Evolutionary conservation across 352 stramenopile genomes (phyloP), one percentile per base, ranked within the genome.

Genomic region (Pythium inflatum): DNA sequence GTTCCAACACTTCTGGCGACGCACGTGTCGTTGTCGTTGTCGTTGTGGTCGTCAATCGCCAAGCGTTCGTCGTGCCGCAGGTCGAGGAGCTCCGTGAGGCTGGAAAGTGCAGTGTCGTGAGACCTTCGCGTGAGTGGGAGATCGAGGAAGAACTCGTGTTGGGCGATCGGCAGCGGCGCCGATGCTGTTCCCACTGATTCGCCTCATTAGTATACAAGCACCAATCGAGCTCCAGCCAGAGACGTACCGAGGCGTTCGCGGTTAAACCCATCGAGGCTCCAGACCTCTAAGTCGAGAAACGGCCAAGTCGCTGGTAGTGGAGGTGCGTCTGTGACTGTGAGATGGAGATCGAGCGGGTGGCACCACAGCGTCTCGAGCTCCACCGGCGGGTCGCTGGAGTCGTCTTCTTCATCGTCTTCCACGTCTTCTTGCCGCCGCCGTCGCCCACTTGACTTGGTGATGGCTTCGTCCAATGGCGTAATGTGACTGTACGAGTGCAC

Each of bases 311-410:
- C 66, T 41, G 78, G 76, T 36, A 82, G 73, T 3, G 57, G 20
- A n/a, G 58, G 34, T 16, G 53, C 18, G 5, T 41, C 70, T 0
- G 43, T 7, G 6, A 67, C n/a, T 22, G 75, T 66, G n/a, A 89
- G 30, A 45, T 89, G 79, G 31, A 89, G 58, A 3, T 89, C 71
- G 46, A 89, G 80, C 31, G 79, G 81, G 43, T 89, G 79, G 30
- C 73, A 68, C 81, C 81, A 89, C 27, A 87, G 68, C 5, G 77
- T 76, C 33, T 86, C 74, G 46, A 89, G 38, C 60, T 75, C 60
- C 62, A 68, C 18, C 31, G 33, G 54, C 50, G n/a, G n/a, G n/a
- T n/a, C n/a, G n/a, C n/a, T n/a, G n/a, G n/a, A n/a, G n/a, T 28
- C 11, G 14, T 28, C 49, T 16, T 28, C 1, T 1, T 54, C 40